phyloP scores from a whole-genome alignment of 257 asterid species.

The Solanum commersonii region DNA sequence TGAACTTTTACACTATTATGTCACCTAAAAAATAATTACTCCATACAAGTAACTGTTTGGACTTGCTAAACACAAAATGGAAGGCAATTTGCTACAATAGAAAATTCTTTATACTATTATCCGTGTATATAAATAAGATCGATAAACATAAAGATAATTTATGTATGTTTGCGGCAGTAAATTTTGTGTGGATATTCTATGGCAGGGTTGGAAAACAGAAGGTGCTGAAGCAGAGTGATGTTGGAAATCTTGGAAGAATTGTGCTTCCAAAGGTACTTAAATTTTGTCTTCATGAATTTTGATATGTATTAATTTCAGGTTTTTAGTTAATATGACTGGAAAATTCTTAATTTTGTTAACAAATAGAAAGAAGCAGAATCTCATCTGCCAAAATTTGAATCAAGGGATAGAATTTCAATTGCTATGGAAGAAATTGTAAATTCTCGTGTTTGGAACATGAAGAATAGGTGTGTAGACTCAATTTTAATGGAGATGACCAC shows the following conservation, averaged over 20 bases:
- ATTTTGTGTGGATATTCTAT: background rate
- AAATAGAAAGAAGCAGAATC: slow-evolving; percentile 80
- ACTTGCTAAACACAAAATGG: too few relatives aligned
- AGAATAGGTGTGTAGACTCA: slow-evolving; percentile 38
- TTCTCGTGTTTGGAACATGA: slow-evolving; percentile 43
- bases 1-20: too few relatives aligned
- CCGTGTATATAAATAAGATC: background rate
- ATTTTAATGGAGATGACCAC: background rate
- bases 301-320: background rate
- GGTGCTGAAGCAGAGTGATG: slow-evolving; percentile 87
- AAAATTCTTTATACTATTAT: too few relatives aligned
- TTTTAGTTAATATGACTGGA: background rate
- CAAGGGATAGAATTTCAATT: slow-evolving; percentile 76
- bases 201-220: slow-evolving; percentile 66
- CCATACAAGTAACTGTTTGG: too few relatives aligned
- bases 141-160: background rate
- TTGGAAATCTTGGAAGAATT: too few relatives aligned
- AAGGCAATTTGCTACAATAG: too few relatives aligned
- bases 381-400: slow-evolving; percentile 76
- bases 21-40: too few relatives aligned
- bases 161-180: background rate
- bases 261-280: slow-evolving; percentile 56
- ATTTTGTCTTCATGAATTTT: background rate
- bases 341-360: background rate
- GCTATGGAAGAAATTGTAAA: slow-evolving; percentile 65